Evolutionary conservation across 2,329 filamentous ascomycete species (phyloP).

Genomic region (Curvularia verruculosa): DNA sequence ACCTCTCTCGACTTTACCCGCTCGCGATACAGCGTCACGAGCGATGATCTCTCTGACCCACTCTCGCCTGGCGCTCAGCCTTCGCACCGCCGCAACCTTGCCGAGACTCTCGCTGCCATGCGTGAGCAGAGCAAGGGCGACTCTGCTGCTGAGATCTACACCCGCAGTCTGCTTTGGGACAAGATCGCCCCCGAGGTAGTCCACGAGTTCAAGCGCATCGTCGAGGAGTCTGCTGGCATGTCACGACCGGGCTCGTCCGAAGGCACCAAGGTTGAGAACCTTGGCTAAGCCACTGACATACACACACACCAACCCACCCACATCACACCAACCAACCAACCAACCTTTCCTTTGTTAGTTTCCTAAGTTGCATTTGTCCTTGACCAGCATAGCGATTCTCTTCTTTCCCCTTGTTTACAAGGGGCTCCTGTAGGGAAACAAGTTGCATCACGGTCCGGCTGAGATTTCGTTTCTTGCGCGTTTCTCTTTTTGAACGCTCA

Average conservation of each 20-base stretch:
- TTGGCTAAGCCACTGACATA: slow-evolving; percentile 26
- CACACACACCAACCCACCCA: slow-evolving; percentile 8
- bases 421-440: slow-evolving; percentile 39
- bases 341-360: slow-evolving; percentile 31
- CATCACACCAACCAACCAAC: slow-evolving; percentile 11
- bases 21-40: slow-evolving; percentile 54
- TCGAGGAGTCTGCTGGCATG: slow-evolving; percentile 69
- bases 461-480: slow-evolving; percentile 33
- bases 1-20: slow-evolving; percentile 74
- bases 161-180: slow-evolving; percentile 90
- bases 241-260: slow-evolving; percentile 45
- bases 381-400: slow-evolving; percentile 44
- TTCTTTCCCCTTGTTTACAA: slow-evolving; percentile 29
- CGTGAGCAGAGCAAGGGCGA: slow-evolving; percentile 71
- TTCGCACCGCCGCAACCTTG: slow-evolving; percentile 74
- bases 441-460: slow-evolving; percentile 44
- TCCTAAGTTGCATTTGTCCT: slow-evolving; percentile 36
- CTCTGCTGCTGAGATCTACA: slow-evolving; percentile 86
- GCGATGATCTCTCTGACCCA: slow-evolving; percentile 52
- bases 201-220: slow-evolving; percentile 88
- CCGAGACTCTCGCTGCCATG: slow-evolving; percentile 81
- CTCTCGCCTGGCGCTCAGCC: slow-evolving; percentile 48
- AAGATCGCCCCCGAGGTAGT: slow-evolving; percentile 92
- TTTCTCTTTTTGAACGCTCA: background rate
- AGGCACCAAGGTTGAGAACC: slow-evolving; percentile 40